These are phyloP conservation scores for Hypoxylon sp. DNA, from an alignment of 2,329 filamentous ascomycete genomes.

Conservation along the genomic window DNA sequence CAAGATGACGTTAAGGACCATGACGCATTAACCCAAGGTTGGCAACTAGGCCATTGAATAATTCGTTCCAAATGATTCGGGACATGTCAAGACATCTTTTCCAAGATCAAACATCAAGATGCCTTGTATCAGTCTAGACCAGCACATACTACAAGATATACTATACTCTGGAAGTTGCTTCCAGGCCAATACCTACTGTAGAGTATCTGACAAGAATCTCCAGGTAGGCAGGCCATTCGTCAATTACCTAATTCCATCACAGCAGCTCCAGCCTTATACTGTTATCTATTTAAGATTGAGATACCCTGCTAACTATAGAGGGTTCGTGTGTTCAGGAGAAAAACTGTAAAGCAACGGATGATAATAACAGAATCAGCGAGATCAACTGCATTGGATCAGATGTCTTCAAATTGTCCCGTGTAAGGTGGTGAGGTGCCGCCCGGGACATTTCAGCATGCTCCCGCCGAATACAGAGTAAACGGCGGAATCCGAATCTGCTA, in stretches of 20 bases:
- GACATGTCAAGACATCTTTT: neutral
- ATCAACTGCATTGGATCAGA: conserved; percentile 69
- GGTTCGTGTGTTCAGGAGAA: neutral
- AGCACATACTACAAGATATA: too few species aligned
- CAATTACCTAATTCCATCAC: neutral
- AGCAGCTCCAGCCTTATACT: neutral
- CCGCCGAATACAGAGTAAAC: conserved; percentile 58
- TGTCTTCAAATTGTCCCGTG: conserved; percentile 73
- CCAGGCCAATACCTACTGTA: too few species aligned
- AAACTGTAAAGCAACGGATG: neutral
- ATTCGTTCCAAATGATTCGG: neutral
- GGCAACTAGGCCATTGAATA: neutral
- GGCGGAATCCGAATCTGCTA: conserved; percentile 69
- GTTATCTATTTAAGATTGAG: neutral
- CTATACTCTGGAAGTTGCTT: too few species aligned
- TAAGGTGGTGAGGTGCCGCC: conserved; percentile 75
- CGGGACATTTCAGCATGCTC: conserved; percentile 75
- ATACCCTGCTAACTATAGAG: too few species aligned
- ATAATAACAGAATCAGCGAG: conserved; percentile 13
- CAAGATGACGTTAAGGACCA: neutral
- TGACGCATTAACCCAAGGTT: too few species aligned
- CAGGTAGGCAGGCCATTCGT: too few species aligned
- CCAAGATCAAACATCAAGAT: neutral
- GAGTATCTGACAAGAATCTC: neutral
- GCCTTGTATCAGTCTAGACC: too few species aligned